Conservation (phyloP, 495 filamentous ascomycete genomes). For the Oidiodendron maius region DNA sequence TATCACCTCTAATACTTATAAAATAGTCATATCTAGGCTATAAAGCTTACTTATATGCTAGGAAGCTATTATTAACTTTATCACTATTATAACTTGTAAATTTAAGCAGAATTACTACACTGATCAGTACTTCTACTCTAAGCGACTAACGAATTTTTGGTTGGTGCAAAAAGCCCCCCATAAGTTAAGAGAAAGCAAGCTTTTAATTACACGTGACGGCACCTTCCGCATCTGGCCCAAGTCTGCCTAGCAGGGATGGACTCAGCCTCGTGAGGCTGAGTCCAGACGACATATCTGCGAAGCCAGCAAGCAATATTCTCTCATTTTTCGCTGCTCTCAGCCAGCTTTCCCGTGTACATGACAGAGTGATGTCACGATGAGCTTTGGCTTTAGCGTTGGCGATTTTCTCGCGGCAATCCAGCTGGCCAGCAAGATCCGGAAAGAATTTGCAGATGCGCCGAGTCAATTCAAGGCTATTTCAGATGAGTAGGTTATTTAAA, state of each 20-base stretch:
- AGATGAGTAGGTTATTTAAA: constrained; percentile 11
- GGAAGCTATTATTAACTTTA: constrained; percentile 26
- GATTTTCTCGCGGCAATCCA: constrained; percentile 24
- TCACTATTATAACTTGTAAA: too few relatives aligned
- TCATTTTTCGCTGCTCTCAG: too few relatives aligned
- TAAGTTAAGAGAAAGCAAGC: too few relatives aligned
- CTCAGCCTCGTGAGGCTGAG: too few relatives aligned
- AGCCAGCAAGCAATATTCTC: too few relatives aligned
- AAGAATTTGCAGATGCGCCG: constrained; percentile 23
- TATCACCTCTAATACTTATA: too few relatives aligned
- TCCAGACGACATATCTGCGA: too few relatives aligned
- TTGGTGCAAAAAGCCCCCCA: constrained; percentile 3
- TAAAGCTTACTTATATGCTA: not conserved
- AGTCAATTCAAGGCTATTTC: constrained; percentile 22
- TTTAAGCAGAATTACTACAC: constrained; percentile 5
- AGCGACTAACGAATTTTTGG: constrained; percentile 13
- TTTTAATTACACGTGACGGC: too few relatives aligned
- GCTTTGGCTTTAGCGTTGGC: constrained; percentile 25
- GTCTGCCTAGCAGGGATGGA: too few relatives aligned
- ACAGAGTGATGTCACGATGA: constrained; percentile 27
- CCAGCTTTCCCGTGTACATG: too few relatives aligned
- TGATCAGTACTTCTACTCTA: constrained; percentile 6
- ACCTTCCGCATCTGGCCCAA: too few relatives aligned
- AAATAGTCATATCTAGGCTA: too few relatives aligned
- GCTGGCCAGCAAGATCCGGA: constrained; percentile 22